Conservation (phyloP, 495 filamentous ascomycete species). For the Lophiotrema nucula region DNA sequence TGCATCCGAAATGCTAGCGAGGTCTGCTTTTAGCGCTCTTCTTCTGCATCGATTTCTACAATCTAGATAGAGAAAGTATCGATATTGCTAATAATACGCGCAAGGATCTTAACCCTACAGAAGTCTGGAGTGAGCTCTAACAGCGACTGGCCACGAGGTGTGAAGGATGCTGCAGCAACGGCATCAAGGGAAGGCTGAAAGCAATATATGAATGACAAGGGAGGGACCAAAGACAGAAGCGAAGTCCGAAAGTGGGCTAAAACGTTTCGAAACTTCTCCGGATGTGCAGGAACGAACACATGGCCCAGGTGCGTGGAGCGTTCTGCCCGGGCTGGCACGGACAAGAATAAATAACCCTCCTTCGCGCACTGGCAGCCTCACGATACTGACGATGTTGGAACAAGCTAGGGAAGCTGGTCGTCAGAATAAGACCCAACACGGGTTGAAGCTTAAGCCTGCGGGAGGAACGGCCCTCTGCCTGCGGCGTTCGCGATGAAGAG, state of each 20-base stretch:
- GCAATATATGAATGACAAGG: constrained; percentile 13
- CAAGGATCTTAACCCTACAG: background rate
- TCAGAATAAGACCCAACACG: too few relatives aligned
- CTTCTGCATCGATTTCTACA: background rate
- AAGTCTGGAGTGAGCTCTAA: too few relatives aligned
- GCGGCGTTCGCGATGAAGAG: background rate
- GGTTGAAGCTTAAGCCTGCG: too few relatives aligned
- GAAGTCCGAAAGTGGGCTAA: constrained; percentile 20
- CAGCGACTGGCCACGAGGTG: constrained; percentile 8
- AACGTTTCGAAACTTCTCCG: constrained; percentile 28
- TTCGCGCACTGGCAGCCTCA: too few relatives aligned
- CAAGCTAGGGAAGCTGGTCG: too few relatives aligned
- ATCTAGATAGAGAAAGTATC: constrained; percentile 1
- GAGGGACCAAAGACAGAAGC: constrained; percentile 3
- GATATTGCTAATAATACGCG: constrained; percentile 8
- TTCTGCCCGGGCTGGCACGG: background rate
- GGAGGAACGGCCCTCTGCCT: constrained; percentile 18
- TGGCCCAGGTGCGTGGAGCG: constrained; percentile 3
- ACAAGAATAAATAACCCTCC: background rate
- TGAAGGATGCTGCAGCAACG: constrained; percentile 6
- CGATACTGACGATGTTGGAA: too few relatives aligned
- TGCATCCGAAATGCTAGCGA: too few relatives aligned
- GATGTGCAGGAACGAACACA: constrained; percentile 1
- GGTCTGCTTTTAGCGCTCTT: too few relatives aligned
- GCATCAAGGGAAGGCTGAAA: background rate